phyloP scores from a whole-genome alignment of 1,139 yeast genomes.

The Debaryomyces robertsiae region DNA sequence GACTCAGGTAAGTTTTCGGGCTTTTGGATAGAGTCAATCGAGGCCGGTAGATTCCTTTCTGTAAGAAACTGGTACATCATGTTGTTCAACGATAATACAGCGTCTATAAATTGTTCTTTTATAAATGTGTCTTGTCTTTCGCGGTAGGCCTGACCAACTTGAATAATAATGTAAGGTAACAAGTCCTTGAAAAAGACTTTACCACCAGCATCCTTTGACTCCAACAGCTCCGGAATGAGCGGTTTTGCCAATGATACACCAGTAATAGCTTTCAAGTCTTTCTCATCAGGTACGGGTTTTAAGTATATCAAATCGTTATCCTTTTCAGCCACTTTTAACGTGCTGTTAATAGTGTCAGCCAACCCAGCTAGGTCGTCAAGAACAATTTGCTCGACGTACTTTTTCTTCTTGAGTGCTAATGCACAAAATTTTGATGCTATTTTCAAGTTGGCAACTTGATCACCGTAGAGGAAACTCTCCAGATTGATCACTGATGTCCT shows the following conservation, averaged over 20 bases:
- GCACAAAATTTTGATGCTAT: slow-evolving; percentile 35
- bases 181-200: slow-evolving; percentile 61
- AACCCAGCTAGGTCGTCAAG: slow-evolving; percentile 55
- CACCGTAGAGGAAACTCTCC: slow-evolving; percentile 61
- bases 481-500: slow-evolving; percentile 57
- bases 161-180: slow-evolving; percentile 67
- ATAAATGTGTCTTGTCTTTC: slow-evolving; percentile 65
- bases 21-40: slow-evolving; percentile 62
- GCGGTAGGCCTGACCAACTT: slow-evolving; percentile 66
- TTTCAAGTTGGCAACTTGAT: slow-evolving; percentile 61
- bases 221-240: slow-evolving; percentile 38
- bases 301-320: slow-evolving; percentile 83
- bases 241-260: slow-evolving; percentile 63
- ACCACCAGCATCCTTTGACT: slow-evolving; percentile 24
- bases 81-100: slow-evolving; percentile 53
- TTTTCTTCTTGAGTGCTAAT: slow-evolving; percentile 41
- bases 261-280: slow-evolving; percentile 44
- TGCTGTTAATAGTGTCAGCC: slow-evolving; percentile 41
- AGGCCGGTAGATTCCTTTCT: slow-evolving; percentile 57
- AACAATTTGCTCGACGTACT: slow-evolving; percentile 46
- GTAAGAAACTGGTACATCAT: slow-evolving; percentile 47
- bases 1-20: slow-evolving; percentile 67
- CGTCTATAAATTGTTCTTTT: slow-evolving; percentile 50
- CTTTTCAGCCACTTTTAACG: slow-evolving; percentile 60
- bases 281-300: slow-evolving; percentile 57